phyloP scores from a whole-genome alignment of 2,329 filamentous ascomycete species.

The Monosporascus sp. region DNA sequence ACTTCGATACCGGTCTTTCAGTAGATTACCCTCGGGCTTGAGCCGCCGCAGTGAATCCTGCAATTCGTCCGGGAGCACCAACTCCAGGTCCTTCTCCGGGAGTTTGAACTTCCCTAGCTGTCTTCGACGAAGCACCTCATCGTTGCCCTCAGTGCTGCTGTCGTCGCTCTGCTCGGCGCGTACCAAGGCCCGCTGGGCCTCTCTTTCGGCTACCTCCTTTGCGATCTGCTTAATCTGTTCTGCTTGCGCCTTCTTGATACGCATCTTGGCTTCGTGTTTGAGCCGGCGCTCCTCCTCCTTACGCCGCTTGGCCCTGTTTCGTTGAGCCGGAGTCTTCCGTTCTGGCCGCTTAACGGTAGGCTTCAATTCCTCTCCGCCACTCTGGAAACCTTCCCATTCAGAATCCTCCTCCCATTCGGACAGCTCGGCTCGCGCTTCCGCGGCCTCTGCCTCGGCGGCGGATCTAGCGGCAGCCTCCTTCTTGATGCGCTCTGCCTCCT shows the following conservation, averaged over 20 bases:
- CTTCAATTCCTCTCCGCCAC: conserved; percentile 64
- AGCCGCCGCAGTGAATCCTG: conserved; percentile 75
- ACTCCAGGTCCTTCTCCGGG: conserved; percentile 73
- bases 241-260: conserved; percentile 66
- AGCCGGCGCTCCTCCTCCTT: conserved; percentile 79
- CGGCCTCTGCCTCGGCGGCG: conserved; percentile 69
- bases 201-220: conserved; percentile 54
- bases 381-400: conserved; percentile 86
- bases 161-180: conserved; percentile 39
- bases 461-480: conserved; percentile 64
- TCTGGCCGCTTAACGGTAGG: conserved; percentile 69
- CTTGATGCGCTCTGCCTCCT: conserved; percentile 61
- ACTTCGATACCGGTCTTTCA: conserved; percentile 88
- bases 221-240: conserved; percentile 67
- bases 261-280: conserved; percentile 71
- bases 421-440: conserved; percentile 59
- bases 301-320: conserved; percentile 81
- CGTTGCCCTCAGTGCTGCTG: conserved; percentile 52
- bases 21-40: conserved; percentile 91
- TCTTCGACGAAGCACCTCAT: conserved; percentile 61
- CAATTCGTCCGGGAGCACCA: conserved; percentile 78
- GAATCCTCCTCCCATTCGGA: conserved; percentile 81
- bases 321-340: conserved; percentile 79
- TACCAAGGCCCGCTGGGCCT: conserved; percentile 42
- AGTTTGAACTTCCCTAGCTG: conserved; percentile 69